A percentile compares a stretch with the other conserved stretches of the same genome.
Conservation (phyloP, 2,329 filamentous ascomycete species). For the Pseudopyricularia javanii region DNA sequence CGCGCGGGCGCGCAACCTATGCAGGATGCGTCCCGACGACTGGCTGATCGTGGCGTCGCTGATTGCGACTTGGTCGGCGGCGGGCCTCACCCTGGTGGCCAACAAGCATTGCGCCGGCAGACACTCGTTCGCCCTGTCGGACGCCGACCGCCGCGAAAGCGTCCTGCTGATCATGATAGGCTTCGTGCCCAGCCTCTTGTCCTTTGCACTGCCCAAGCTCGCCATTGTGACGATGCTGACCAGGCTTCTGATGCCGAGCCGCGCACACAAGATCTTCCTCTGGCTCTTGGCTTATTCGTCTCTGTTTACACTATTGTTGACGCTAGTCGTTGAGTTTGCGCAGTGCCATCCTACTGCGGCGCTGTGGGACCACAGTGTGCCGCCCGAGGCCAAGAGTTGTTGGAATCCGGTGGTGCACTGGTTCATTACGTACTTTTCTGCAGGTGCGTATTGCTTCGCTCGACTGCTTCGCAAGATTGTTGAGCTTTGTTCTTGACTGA, state of each 20-base stretch:
- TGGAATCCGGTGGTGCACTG: conserved; percentile 21
- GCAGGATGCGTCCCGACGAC: conserved; percentile 22
- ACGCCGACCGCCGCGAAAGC: not conserved
- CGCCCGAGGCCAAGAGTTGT: conserved; percentile 16
- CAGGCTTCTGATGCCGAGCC: conserved; percentile 22
- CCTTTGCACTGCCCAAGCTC: conserved; percentile 27
- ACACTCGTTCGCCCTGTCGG: not conserved
- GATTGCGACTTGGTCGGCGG: conserved; percentile 20
- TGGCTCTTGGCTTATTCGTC: conserved; percentile 18
- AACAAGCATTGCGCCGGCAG: not conserved
- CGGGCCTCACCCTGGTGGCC: conserved; percentile 11
- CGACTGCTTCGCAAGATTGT: too few species aligned
- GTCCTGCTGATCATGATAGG: conserved; percentile 20
- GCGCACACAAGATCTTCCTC: conserved; percentile 18
- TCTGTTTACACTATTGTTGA: conserved; percentile 7
- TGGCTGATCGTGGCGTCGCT: conserved; percentile 20
- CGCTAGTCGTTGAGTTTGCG: conserved; percentile 26
- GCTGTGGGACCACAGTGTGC: conserved; percentile 23
- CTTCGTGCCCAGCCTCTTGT: conserved; percentile 23
- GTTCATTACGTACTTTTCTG: conserved; percentile 24
- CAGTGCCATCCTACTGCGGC: conserved; percentile 20
- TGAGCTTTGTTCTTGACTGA: too few species aligned
- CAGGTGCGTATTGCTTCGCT: conserved; percentile 16
- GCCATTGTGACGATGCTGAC: conserved; percentile 25
- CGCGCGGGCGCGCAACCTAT: conserved; percentile 15